These are phyloP conservation scores for Collybia mongolica DNA, from an alignment of 768 basidiomycete genomes.

Conservation along the genomic window DNA sequence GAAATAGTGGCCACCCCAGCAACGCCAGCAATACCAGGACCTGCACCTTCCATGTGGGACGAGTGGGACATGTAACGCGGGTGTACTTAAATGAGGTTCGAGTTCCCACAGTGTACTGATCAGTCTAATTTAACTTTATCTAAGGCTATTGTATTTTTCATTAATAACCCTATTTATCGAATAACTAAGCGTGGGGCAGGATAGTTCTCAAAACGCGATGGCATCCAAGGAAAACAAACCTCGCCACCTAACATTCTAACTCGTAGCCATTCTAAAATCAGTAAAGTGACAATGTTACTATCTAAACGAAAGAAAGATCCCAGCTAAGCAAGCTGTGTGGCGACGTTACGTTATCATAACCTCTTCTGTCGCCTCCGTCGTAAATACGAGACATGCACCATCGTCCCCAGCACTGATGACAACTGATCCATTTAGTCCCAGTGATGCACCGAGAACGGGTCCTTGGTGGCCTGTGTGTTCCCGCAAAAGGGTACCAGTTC, in stretches of 20 bases:
- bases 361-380: slow-evolving; percentile 53
- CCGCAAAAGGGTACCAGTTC: slow-evolving; percentile 74
- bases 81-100: no score
- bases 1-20: slow-evolving; percentile 38
- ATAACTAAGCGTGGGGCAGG: no score
- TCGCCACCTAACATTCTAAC: no score
- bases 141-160: neutral
- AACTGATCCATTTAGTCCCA: slow-evolving; percentile 68
- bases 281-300: no score
- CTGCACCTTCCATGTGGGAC: slow-evolving; percentile 52
- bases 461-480: slow-evolving; percentile 84
- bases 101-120: neutral
- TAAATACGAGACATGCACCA: slow-evolving; percentile 80
- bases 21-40: slow-evolving; percentile 7
- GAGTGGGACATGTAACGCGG: slow-evolving; percentile 68
- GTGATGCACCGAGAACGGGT: slow-evolving; percentile 70
- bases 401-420: slow-evolving; percentile 92
- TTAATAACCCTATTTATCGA: no score
- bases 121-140: neutral
- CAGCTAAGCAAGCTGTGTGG: neutral
- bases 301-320: neutral
- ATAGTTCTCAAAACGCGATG: no score
- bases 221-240: no score
- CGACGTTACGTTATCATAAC: neutral
- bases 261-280: no score